Evolutionary conservation across 139 green algal species (phyloP).

Genomic region (Zygnema circumcarinatum): DNA sequence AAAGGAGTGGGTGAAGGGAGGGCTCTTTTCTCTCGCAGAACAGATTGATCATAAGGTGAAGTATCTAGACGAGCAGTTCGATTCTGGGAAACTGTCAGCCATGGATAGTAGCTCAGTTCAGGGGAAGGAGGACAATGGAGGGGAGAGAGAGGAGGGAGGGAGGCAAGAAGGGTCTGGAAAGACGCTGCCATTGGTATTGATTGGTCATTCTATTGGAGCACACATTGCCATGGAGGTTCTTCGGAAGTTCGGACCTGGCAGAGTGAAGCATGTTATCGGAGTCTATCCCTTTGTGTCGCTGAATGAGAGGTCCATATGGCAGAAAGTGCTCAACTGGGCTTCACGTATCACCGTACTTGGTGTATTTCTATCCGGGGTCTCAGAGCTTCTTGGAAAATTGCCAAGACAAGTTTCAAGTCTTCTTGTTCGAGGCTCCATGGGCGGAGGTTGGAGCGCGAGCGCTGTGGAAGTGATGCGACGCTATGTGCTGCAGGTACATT

Average conservation of each 20-base stretch:
- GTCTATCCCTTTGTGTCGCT: slow-evolving; percentile 35
- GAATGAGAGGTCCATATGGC: slow-evolving; percentile 32
- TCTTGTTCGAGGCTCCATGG: background rate
- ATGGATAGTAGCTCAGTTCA: no score
- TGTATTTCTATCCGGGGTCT: slow-evolving; percentile 20
- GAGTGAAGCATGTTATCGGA: slow-evolving; percentile 15
- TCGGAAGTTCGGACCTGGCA: slow-evolving; percentile 3
- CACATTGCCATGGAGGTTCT: slow-evolving; percentile 39
- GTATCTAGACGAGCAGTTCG: background rate
- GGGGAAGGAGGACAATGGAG: slow-evolving; percentile 1
- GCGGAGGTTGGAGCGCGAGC: background rate
- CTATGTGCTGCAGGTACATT: background rate
- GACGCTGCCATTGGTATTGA: slow-evolving; percentile 19
- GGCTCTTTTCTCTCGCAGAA: slow-evolving; percentile 36
- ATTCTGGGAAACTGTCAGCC: background rate
- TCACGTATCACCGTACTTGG: background rate
- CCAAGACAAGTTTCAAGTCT: background rate
- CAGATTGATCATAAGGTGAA: slow-evolving; percentile 38
- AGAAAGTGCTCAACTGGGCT: slow-evolving; percentile 4
- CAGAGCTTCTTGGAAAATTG: background rate
- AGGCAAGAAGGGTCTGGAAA: background rate
- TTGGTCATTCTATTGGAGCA: slow-evolving; percentile 47
- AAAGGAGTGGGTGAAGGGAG: slow-evolving; percentile 12
- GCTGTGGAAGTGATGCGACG: slow-evolving; percentile 11
- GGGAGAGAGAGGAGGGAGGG: background rate